These are phyloP conservation scores for Diaporthe citriasiana DNA, from an alignment of 2,329 filamentous ascomycete genomes.

Conservation along the genomic window DNA sequence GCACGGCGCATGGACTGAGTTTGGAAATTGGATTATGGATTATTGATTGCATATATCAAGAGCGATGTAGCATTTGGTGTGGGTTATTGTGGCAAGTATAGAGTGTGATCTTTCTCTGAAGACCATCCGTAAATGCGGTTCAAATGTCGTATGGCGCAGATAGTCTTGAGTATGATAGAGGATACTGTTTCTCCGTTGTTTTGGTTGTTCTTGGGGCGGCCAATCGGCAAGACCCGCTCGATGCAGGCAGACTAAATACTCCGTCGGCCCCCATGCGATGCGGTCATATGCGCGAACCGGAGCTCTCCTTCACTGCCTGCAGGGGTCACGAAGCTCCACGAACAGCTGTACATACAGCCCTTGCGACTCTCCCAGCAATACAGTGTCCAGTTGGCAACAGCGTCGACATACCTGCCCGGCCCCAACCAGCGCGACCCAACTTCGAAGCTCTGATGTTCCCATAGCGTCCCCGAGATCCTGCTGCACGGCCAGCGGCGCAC, in stretches of 20 bases:
- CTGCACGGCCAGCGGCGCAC: slow-evolving; percentile 41
- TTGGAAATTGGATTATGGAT: neutral
- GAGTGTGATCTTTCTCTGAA: slow-evolving; percentile 3
- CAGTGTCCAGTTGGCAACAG: slow-evolving; percentile 2
- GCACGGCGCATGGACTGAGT: slow-evolving; percentile 19
- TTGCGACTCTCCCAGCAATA: slow-evolving; percentile 30
- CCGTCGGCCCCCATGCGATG: slow-evolving; percentile 32
- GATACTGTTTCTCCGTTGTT: neutral
- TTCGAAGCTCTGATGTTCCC: slow-evolving; percentile 40
- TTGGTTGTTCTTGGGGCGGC: neutral
- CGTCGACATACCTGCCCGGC: neutral
- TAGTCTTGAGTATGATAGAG: neutral
- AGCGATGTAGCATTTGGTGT: slow-evolving; percentile 23
- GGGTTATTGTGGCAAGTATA: slow-evolving; percentile 12
- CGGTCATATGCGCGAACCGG: slow-evolving; percentile 39
- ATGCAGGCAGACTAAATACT: slow-evolving; percentile 13
- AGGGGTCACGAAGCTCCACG: slow-evolving; percentile 35
- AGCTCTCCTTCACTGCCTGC: slow-evolving; percentile 7
- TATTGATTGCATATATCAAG: slow-evolving; percentile 14
- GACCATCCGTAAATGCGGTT: neutral
- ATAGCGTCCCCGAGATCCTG: slow-evolving; percentile 35
- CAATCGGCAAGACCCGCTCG: slow-evolving; percentile 33
- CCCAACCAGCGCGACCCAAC: neutral
- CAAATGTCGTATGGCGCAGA: neutral
- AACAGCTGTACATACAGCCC: slow-evolving; percentile 37